phyloP scores from a whole-genome alignment of 129 eudicot genomes.

The Silybum marianum region DNA sequence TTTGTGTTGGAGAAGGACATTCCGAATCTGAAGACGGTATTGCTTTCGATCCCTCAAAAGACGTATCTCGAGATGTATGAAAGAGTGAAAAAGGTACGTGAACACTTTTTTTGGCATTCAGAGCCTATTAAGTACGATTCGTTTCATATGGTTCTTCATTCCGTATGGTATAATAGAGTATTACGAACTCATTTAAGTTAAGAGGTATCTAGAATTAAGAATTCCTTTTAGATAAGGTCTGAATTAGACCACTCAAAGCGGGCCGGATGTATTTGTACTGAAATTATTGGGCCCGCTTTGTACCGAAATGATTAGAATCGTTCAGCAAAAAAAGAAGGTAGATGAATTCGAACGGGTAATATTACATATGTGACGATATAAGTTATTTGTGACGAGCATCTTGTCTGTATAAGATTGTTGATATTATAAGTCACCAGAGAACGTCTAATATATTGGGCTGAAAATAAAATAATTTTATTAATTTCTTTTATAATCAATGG shows the following conservation, averaged over 20 bases:
- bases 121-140: constrained; percentile 67
- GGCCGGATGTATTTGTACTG: background rate
- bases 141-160: constrained; percentile 79
- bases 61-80: constrained; percentile 60
- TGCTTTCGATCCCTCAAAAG: constrained; percentile 51
- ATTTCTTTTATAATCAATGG: no score
- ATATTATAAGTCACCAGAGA: background rate
- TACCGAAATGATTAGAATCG: no score
- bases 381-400: background rate
- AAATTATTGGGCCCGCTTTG: background rate
- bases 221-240: background rate
- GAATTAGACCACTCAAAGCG: background rate
- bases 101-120: constrained; percentile 71
- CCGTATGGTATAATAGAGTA: constrained; percentile 71
- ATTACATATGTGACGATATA: background rate
- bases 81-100: constrained; percentile 55
- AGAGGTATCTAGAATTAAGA: background rate
- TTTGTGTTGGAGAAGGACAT: constrained; percentile 64
- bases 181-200: constrained; percentile 23
- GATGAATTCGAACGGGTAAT: background rate
- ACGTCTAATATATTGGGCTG: background rate
- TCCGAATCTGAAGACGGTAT: constrained; percentile 53
- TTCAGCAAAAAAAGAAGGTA: background rate
- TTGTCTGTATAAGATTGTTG: background rate
- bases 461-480: no score